A percentile compares a stretch with the other conserved stretches of the same genome.
Conservation (phyloP, 768 basidiomycete species). For the Boletus speciosus region DNA sequence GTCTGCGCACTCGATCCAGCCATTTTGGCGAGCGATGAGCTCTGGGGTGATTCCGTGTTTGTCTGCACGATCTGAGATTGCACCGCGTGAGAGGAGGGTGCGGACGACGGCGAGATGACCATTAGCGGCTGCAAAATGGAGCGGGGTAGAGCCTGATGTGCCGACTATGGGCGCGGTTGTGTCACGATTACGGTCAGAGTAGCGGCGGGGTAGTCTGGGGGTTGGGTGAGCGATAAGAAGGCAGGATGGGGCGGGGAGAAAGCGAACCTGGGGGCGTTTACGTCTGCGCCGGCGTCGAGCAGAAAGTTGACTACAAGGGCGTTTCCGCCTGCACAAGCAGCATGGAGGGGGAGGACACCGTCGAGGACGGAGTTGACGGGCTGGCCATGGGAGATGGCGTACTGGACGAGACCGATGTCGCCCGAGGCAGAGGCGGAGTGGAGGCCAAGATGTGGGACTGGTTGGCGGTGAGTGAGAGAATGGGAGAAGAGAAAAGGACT, state of each 20-base stretch:
- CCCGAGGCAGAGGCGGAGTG: constrained; percentile 79
- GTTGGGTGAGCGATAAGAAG: constrained; percentile 8
- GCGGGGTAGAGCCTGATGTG: constrained; percentile 85
- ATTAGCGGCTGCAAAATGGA: constrained; percentile 96
- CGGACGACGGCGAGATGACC: constrained; percentile 78
- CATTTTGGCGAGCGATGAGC: constrained; percentile 74
- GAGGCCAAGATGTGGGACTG: constrained; percentile 74
- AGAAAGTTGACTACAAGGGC: constrained; percentile 84
- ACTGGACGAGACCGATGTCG: constrained; percentile 89
- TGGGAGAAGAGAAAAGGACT: constrained; percentile 8
- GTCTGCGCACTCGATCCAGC: constrained; percentile 75
- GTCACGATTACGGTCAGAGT: constrained; percentile 67
- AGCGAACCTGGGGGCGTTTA: constrained; percentile 86
- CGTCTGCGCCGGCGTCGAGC: constrained; percentile 94
- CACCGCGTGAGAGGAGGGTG: constrained; percentile 81
- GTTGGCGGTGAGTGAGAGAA: neutral
- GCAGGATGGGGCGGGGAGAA: constrained; percentile 5
- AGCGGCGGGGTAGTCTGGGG: constrained; percentile 65
- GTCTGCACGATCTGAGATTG: constrained; percentile 75
- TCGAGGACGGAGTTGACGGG: constrained; percentile 95
- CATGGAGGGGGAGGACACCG: constrained; percentile 95
- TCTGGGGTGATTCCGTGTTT: constrained; percentile 92
- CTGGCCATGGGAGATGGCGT: constrained; percentile 90
- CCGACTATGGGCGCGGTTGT: constrained; percentile 69
- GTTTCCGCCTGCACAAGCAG: constrained; percentile 88